Conservation (phyloP, 176 grass and related monocot genomes). For the Musa beccarii region DNA sequence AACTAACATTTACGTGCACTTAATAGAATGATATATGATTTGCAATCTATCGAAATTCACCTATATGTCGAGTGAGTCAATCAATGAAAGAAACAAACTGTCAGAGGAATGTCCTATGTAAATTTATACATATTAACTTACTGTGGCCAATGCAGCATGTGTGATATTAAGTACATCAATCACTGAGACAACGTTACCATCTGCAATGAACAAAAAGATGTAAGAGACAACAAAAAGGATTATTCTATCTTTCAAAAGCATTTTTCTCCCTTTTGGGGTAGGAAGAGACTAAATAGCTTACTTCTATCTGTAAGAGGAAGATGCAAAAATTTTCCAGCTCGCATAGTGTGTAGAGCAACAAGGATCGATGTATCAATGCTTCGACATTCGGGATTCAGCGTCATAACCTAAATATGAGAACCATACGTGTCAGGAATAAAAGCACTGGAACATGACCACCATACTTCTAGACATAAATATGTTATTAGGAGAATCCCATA, state of each 20-base stretch:
- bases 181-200: conserved; percentile 52
- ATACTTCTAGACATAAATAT: background rate
- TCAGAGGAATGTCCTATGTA: background rate
- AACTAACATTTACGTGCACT: too few relatives aligned
- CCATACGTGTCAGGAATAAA: background rate
- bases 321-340: conserved; percentile 75
- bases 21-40: too few relatives aligned
- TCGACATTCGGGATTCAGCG: conserved; percentile 59
- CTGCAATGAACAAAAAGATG: conserved; percentile 15
- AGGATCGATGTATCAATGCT: conserved; percentile 61
- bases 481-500: too few relatives aligned
- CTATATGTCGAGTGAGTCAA: background rate
- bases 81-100: background rate
- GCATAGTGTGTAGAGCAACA: conserved; percentile 65
- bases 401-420: conserved; percentile 49
- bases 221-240: background rate
- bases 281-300: background rate
- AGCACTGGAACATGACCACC: background rate
- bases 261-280: background rate
- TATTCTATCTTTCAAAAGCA: background rate
- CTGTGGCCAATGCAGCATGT: conserved; percentile 43
- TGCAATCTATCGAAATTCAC: too few relatives aligned
- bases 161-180: conserved; percentile 65
- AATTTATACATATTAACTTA: conserved; percentile 19
- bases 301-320: conserved; percentile 55